Conservation (phyloP, 164 flowering plant genomes). For the Saururus chinensis region DNA sequence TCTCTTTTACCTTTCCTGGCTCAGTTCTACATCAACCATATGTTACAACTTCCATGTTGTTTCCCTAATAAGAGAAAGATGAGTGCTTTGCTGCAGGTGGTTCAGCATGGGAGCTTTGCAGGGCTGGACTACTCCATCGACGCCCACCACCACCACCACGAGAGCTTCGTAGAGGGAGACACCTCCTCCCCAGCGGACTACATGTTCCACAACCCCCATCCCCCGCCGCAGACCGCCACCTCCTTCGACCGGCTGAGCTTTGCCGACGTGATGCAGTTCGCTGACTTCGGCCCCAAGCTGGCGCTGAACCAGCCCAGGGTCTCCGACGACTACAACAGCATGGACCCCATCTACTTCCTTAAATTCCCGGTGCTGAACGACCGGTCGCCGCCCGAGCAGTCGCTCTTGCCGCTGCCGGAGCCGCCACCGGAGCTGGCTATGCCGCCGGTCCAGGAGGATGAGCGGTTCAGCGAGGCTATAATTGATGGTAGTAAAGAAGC, state of each 20-base stretch:
- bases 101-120: conserved; percentile 22
- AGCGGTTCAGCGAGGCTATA: not conserved
- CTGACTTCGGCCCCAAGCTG: conserved; percentile 75
- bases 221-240: conserved; percentile 17
- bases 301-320: conserved; percentile 41
- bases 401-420: conserved; percentile 12
- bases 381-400: conserved; percentile 30
- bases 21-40: no score
- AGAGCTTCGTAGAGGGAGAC: conserved; percentile 20
- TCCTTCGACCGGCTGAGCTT: conserved; percentile 59
- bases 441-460: conserved; percentile 1
- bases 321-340: conserved; percentile 33
- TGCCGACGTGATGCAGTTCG: conserved; percentile 92
- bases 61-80: not conserved
- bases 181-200: conserved; percentile 38
- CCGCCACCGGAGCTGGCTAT: conserved; percentile 1
- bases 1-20: not conserved
- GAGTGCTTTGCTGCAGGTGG: not conserved
- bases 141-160: conserved; percentile 15
- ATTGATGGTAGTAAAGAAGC: no score
- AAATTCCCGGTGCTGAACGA: conserved; percentile 83
- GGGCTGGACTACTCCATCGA: conserved; percentile 28
- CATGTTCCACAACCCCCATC: conserved; percentile 30
- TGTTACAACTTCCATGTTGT: no score
- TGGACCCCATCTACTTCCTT: conserved; percentile 77